Evolutionary conservation across 2,329 filamentous ascomycete species (phyloP), one percentile per base, ranked within the genome.

Genomic region (Rutstroemia sp.): DNA sequence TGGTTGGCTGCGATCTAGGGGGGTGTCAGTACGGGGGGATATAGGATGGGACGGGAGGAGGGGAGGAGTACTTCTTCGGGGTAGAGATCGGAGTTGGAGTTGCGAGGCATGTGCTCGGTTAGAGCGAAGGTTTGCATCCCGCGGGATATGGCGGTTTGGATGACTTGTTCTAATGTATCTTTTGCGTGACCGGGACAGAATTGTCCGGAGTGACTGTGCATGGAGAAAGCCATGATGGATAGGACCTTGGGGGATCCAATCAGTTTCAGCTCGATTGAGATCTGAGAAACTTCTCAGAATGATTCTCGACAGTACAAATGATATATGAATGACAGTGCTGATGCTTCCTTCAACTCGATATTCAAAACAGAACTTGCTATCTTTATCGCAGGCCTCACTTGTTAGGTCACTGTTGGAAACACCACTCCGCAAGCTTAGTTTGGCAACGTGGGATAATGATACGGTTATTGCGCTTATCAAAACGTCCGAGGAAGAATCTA

Each of bases 171-270:
- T 9, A 99, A 81, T 19, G 83, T 80, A 70, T 95, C 84, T 69
- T 87, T 84, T 51, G 94, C 94, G 75, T 99, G 94, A 64, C 87
- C 83, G 9, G 86, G 86, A 75, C 94, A 99, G 76, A 99, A 99
- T 71, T 99, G 89, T 61, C 94, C 94, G 39, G 94, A 97, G 75
- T 99, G 94, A 68, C 90, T 95, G 73, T 99, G 94, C 77, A 97
- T 95, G 4, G 94, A 95, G 75, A 95, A 96, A 1, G 92, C 92
- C 94, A 97, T 97, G 23, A n/a, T 47, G 50, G 14, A 23, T 12
- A 17, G 39, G 7, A 5, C 8, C 6, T 42, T 23, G 25, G n/a
- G 23, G 5, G 19, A 45, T 45, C 21, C 10, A 16, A 25, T 47
- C 12, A 14, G 14, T 10, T 47, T 47, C 12, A 46, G 19, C 8